Conservation (phyloP, 352 stramenopile species). For the Globisporangium nunn region DNA sequence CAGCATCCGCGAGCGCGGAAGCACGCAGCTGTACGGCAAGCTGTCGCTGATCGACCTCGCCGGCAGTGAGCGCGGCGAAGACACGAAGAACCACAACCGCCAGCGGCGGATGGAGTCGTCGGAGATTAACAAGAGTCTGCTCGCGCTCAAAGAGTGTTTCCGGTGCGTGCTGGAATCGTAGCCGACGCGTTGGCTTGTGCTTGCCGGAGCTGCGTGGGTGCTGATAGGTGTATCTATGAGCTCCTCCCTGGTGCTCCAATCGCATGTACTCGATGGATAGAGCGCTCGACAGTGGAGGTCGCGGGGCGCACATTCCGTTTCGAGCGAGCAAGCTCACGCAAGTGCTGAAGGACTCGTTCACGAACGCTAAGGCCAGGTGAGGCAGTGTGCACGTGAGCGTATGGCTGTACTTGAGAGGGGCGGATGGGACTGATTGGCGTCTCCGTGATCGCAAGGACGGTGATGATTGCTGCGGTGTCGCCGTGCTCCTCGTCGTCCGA, state of each 20-base stretch:
- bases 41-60: slow-evolving; percentile 96
- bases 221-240: neutral
- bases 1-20: slow-evolving; percentile 53
- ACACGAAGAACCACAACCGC: slow-evolving; percentile 91
- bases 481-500: slow-evolving; percentile 91
- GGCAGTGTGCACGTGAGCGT: neutral
- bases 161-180: slow-evolving; percentile 27
- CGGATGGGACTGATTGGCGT: neutral
- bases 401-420: neutral
- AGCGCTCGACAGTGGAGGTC: slow-evolving; percentile 87
- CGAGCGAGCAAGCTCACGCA: slow-evolving; percentile 95
- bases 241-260: no score
- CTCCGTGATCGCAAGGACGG: slow-evolving; percentile 49
- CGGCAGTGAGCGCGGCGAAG: slow-evolving; percentile 92
- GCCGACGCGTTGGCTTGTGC: neutral
- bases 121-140: slow-evolving; percentile 96
- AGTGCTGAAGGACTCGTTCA: slow-evolving; percentile 97
- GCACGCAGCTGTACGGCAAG: slow-evolving; percentile 66
- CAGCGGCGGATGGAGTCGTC: slow-evolving; percentile 93
- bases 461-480: slow-evolving; percentile 96
- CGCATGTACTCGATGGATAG: slow-evolving; percentile 13
- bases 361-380: slow-evolving; percentile 87
- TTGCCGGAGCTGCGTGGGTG: neutral
- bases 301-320: slow-evolving; percentile 92
- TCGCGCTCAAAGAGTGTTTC: slow-evolving; percentile 97